phyloP scores from a whole-genome alignment of 345 rosid genomes.

The Acer negundo region DNA sequence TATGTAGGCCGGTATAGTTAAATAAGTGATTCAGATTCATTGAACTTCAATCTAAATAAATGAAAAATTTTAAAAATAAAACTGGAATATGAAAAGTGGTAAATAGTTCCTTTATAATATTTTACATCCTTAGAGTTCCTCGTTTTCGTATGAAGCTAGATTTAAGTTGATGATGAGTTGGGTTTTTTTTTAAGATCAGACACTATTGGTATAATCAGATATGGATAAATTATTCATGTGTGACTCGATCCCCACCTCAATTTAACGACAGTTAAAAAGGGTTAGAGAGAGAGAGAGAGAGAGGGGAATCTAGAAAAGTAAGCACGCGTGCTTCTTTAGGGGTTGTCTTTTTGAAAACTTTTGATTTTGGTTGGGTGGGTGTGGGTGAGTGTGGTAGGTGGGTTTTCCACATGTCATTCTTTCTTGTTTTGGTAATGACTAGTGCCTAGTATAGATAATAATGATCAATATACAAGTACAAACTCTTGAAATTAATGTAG shows the following conservation, averaged over 20 bases:
- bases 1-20: too few relatives aligned
- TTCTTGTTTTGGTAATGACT: neutral
- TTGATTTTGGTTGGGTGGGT: neutral
- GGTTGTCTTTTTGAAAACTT: slow-evolving; percentile 40
- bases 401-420: neutral
- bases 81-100: too few relatives aligned
- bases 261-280: neutral
- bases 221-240: neutral
- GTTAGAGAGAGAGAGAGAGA: neutral
- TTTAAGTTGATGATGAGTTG: too few relatives aligned
- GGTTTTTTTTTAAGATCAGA: too few relatives aligned
- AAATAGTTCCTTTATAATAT: too few relatives aligned
- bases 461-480: neutral
- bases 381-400: slow-evolving; percentile 7
- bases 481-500: too few relatives aligned
- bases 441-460: neutral
- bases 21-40: too few relatives aligned
- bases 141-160: too few relatives aligned
- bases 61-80: neutral
- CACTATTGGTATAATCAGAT: neutral
- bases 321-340: slow-evolving; percentile 80
- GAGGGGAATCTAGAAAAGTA: slow-evolving; percentile 55
- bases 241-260: too few relatives aligned
- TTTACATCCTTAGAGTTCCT: too few relatives aligned
- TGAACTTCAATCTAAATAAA: too few relatives aligned